phyloP scores from a whole-genome alignment of 2,329 filamentous ascomycete genomes.

The Dothideomycetes sp. region DNA sequence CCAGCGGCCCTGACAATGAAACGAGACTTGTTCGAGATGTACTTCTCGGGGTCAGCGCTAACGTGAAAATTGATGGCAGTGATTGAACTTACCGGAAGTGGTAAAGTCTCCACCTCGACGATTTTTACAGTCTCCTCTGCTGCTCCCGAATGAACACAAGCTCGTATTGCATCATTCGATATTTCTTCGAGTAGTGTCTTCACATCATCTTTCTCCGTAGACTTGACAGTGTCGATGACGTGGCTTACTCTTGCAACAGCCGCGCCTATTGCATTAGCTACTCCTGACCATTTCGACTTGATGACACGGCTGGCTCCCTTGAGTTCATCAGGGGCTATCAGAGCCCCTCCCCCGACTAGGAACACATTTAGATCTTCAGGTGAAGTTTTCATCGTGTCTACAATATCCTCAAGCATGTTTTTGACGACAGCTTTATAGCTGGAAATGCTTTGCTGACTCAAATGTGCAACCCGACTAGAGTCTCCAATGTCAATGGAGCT shows the following conservation, averaged over 20 bases:
- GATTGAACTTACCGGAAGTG: constrained; percentile 26
- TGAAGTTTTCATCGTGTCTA: constrained; percentile 54
- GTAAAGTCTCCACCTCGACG: constrained; percentile 43
- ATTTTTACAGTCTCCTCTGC: constrained; percentile 26
- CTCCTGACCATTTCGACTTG: constrained; percentile 45
- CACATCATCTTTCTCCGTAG: constrained; percentile 21
- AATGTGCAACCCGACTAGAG: not conserved
- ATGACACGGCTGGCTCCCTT: constrained; percentile 45
- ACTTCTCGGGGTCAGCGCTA: no score
- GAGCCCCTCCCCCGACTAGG: constrained; percentile 52
- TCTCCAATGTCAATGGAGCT: not conserved
- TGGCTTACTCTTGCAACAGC: constrained; percentile 49
- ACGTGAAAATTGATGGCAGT: no score
- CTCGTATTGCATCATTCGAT: constrained; percentile 25
- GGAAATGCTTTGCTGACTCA: not conserved
- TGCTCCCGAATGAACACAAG: constrained; percentile 27
- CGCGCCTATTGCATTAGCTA: constrained; percentile 56
- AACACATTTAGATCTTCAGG: constrained; percentile 48
- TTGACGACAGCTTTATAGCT: constrained; percentile 26
- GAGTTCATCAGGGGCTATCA: constrained; percentile 46
- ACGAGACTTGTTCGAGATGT: constrained; percentile 40
- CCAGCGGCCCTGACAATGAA: constrained; percentile 48
- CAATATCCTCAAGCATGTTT: constrained; percentile 42
- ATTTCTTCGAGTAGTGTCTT: constrained; percentile 23
- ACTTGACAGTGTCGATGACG: constrained; percentile 30